Evolutionary conservation across 2,329 filamentous ascomycete species (phyloP).

Genomic region (Chlorencoelia australis): DNA sequence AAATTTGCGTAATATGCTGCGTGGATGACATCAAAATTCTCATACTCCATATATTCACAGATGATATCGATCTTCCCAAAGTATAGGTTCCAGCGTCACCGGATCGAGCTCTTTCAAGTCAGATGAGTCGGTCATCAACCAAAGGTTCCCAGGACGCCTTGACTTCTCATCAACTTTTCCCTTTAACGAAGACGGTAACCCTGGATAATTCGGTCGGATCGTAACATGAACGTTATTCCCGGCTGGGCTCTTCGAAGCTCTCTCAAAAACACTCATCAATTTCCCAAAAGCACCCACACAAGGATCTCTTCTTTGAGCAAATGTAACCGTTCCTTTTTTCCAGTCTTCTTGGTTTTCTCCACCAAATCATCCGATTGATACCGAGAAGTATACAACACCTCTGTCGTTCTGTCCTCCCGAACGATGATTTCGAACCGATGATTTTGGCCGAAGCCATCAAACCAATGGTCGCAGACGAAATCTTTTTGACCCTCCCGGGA

Average conservation of each 20-base stretch:
- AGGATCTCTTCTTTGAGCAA: slow-evolving; percentile 2
- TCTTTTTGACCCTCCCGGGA: neutral
- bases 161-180: too few species aligned
- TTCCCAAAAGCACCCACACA: too few species aligned
- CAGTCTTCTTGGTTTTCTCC: neutral
- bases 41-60: slow-evolving; percentile 55
- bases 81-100: too few species aligned
- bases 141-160: too few species aligned
- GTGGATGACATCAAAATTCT: slow-evolving; percentile 55
- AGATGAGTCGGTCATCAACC: too few species aligned
- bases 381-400: slow-evolving; percentile 1
- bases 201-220: too few species aligned
- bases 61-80: slow-evolving; percentile 40
- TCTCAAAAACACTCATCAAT: too few species aligned
- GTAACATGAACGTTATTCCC: too few species aligned
- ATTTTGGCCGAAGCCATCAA: slow-evolving; percentile 58
- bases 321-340: neutral
- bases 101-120: too few species aligned
- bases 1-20: slow-evolving; percentile 62
- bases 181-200: too few species aligned
- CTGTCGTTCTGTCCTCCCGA: neutral
- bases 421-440: slow-evolving; percentile 52
- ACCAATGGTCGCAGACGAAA: slow-evolving; percentile 44
- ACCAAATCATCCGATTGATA: neutral
- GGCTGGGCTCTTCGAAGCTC: too few species aligned